Evolutionary conservation across 1,284 basidiomycete genomes (phyloP), one percentile per base, ranked within the genome.

Genomic region (Cryptococcus neoformans): DNA sequence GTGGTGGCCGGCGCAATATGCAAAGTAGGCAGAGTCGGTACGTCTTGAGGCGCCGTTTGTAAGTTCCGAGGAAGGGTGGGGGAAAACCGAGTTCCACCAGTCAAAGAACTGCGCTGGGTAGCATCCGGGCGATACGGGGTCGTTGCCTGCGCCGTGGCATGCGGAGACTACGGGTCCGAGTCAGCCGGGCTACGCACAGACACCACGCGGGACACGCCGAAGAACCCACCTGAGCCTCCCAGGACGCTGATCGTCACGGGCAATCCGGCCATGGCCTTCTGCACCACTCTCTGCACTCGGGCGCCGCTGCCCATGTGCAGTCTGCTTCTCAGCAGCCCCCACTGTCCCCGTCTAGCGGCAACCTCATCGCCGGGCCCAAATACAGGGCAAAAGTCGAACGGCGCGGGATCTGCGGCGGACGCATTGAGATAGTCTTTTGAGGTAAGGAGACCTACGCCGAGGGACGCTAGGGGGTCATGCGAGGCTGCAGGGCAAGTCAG

Each of bases 41-140:
- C 86, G 84, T 16, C 91, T 83, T 81, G 92, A 87, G 1, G 93
- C 93, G 35, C 93, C 93, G 74, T 96, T 96, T n/a, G 93, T 96
- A 63, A 97, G 83, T 75, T 96, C 92, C 8, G 90, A 91, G 1
- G 89, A 89, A 0, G 92, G 92, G 76, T 97, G 90, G 1, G 93
- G 93, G 79, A 97, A 97, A 9, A 96, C 84, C 51, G 82, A 83
- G 78, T 94, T 92, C 88, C 92, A 94, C 93, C 93, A 97, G 56
- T 87, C 82, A 80, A 96, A 96, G 79, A 97, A 90, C 48, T 85
- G 84, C n/a, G 88, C 85, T 0, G 93, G 92, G 76, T 94, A 97
- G 75, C 93, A 95, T 62, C 79, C 79, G 0, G 89, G 82, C 0
- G 90, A 86, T 54, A 96, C 82, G 2, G 90, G 91, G 74, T 95